phyloP scores from a whole-genome alignment of 2,329 filamentous ascomycete genomes.

The Truncatella angustata region DNA sequence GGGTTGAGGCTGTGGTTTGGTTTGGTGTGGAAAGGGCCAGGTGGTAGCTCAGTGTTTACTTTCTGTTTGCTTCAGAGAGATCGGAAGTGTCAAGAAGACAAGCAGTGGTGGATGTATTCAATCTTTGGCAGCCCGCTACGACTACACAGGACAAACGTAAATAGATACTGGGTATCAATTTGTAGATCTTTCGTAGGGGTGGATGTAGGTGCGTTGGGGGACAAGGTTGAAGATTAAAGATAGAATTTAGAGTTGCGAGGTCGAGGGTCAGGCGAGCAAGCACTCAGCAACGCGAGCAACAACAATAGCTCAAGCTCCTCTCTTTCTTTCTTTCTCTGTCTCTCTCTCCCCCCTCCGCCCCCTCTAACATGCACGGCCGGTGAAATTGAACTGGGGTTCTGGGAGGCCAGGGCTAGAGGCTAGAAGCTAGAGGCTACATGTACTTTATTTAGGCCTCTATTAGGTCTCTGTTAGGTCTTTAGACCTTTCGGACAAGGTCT shows the following conservation, averaged over 20 bases:
- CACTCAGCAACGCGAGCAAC: no score
- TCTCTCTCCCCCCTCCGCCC: no score
- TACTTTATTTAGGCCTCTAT: no score
- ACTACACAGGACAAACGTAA: no score
- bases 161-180: not conserved
- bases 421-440: no score
- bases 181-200: not conserved
- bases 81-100: not conserved
- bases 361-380: not conserved
- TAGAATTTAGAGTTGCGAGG: constrained; percentile 1
- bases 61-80: not conserved
- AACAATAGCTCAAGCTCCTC: no score
- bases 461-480: no score
- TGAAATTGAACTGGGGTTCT: no score
- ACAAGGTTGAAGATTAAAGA: not conserved
- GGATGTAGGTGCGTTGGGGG: no score
- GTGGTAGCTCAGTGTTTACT: not conserved
- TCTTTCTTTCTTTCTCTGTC: no score
- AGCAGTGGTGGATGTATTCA: not conserved
- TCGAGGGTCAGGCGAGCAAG: not conserved
- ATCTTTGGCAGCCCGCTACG: not conserved
- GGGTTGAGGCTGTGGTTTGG: not conserved
- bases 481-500: no score
- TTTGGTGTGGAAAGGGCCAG: no score
- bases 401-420: not conserved